Evolutionary conservation across 108 stramenopile species (phyloP).

Genomic region (Mediolabrus comicus): DNA sequence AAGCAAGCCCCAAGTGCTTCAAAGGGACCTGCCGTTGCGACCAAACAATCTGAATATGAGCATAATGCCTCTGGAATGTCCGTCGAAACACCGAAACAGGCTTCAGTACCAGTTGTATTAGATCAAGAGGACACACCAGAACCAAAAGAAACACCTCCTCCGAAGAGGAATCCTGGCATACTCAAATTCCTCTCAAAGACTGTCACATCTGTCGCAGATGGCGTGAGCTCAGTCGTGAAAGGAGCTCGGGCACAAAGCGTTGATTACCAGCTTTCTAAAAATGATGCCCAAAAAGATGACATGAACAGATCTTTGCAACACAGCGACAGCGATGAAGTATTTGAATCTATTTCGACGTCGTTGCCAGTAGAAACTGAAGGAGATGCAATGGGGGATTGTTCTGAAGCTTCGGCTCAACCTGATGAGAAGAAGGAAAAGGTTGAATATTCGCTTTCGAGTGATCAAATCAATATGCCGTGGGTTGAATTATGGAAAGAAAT

Average conservation of each 20-base stretch:
- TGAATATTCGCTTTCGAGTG: not conserved
- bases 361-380: conserved; percentile 9
- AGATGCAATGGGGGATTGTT: conserved; percentile 22
- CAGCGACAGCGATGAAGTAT: not conserved
- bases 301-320: not conserved
- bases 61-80: not conserved
- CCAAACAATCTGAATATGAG: not conserved
- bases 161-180: not conserved
- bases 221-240: not conserved
- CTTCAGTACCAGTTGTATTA: not conserved
- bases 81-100: not conserved
- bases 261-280: not conserved
- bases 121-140: not conserved
- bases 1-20: not conserved
- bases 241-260: not conserved
- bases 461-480: conserved; percentile 18
- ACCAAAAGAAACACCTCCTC: not conserved
- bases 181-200: not conserved
- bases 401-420: not conserved
- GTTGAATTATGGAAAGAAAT: conserved; percentile 6
- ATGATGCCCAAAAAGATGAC: not conserved
- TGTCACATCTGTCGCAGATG: not conserved
- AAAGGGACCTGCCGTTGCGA: not conserved
- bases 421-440: not conserved
- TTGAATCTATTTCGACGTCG: not conserved